phyloP scores from a whole-genome alignment of 2,329 filamentous ascomycete species.

The Cordyceps cateniannulata region DNA sequence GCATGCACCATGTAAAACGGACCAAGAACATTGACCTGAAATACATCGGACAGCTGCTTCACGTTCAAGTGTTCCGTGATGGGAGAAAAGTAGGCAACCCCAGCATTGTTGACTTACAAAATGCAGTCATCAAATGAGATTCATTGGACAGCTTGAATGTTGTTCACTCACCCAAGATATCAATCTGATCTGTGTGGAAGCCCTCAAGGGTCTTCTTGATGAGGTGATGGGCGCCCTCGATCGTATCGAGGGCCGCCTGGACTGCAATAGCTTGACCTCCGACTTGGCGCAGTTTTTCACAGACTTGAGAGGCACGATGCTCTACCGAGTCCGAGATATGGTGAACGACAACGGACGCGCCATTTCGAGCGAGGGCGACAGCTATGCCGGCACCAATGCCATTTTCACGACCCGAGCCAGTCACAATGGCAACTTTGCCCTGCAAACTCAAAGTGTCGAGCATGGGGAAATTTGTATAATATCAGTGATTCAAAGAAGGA shows the following conservation, averaged over 20 bases:
- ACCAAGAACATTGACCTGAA: constrained; percentile 29
- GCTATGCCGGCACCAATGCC: constrained; percentile 38
- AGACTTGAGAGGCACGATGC: constrained; percentile 25
- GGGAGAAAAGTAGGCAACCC: constrained; percentile 15
- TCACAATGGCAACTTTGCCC: constrained; percentile 38
- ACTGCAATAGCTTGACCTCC: constrained; percentile 28
- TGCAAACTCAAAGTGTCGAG: constrained; percentile 30
- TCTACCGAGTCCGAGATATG: constrained; percentile 30
- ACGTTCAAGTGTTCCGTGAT: constrained; percentile 18
- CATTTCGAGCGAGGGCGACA: constrained; percentile 32
- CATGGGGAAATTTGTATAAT: constrained; percentile 16
- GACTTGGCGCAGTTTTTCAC: constrained; percentile 20
- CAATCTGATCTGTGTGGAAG: constrained; percentile 29
- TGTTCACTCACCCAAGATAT: constrained; percentile 31
- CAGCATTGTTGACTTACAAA: constrained; percentile 33
- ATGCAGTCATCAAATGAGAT: not conserved
- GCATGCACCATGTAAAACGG: constrained; percentile 30
- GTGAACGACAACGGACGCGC: constrained; percentile 34
- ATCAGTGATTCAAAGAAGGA: not conserved
- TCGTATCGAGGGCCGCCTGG: constrained; percentile 26
- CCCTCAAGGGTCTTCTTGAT: constrained; percentile 28
- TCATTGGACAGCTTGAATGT: not conserved
- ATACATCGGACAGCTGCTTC: constrained; percentile 23
- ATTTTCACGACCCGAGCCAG: constrained; percentile 37
- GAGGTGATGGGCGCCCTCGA: constrained; percentile 26